Conservation (phyloP, 139 green algal genomes). For the Micractinium conductrix region DNA sequence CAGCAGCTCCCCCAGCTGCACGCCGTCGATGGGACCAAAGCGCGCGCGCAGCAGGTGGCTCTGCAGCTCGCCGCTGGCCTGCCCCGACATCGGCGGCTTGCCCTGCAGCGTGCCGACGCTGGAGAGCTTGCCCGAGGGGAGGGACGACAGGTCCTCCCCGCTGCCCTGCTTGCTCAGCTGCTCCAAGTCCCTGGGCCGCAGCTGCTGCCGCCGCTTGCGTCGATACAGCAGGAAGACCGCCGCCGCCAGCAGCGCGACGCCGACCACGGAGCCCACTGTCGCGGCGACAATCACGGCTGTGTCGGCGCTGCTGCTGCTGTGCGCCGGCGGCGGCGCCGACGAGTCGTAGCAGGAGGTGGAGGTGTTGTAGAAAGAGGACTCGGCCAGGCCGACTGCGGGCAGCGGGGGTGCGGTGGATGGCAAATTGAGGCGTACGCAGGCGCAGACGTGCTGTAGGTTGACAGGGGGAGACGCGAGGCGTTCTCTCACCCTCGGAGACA, state of each 20-base stretch:
- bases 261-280: background rate
- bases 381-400: background rate
- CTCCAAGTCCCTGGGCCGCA: background rate
- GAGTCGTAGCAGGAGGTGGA: background rate
- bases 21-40: slow-evolving; percentile 15
- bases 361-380: background rate
- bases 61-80: background rate
- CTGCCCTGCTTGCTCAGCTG: background rate
- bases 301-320: too few relatives aligned
- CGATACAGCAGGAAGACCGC: background rate
- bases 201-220: background rate
- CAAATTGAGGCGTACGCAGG: too few relatives aligned
- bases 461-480: too few relatives aligned
- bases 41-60: slow-evolving; percentile 5
- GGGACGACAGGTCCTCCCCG: background rate
- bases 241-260: background rate
- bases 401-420: too few relatives aligned
- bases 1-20: slow-evolving; percentile 24
- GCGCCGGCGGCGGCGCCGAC: too few relatives aligned
- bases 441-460: too few relatives aligned
- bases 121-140: background rate
- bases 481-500: too few relatives aligned
- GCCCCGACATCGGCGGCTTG: background rate
- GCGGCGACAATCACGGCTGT: too few relatives aligned
- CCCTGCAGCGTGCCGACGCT: background rate